Evolutionary conservation across 768 basidiomycete species (phyloP).

Genomic region (Mycena haematopus): DNA sequence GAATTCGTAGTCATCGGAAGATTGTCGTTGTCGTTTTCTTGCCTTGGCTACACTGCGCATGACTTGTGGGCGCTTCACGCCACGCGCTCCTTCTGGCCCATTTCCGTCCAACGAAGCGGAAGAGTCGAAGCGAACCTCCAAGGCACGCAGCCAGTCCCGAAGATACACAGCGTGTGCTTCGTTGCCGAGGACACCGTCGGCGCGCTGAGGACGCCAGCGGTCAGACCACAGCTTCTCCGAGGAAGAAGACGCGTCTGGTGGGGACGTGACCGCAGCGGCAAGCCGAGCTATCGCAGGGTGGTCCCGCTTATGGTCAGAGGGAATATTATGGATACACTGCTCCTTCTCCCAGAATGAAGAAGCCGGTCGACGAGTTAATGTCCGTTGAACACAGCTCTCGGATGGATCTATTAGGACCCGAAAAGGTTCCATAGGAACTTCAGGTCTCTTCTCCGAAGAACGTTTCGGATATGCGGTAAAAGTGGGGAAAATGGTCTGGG

Average conservation of each 20-base stretch:
- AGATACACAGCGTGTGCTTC: conserved; percentile 72
- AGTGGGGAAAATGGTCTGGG: neutral
- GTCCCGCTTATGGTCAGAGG: conserved; percentile 39
- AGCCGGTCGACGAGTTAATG: conserved; percentile 8
- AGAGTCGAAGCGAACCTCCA: conserved; percentile 61
- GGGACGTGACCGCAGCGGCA: conserved; percentile 30
- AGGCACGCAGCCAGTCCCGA: conserved; percentile 79
- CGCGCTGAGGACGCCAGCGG: conserved; percentile 76
- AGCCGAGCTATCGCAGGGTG: conserved; percentile 62
- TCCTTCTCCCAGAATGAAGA: conserved; percentile 22
- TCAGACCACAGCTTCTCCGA: conserved; percentile 68
- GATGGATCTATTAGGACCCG: neutral
- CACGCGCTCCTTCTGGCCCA: conserved; percentile 39
- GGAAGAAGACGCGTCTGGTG: conserved; percentile 30
- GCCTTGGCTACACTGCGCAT: conserved; percentile 57
- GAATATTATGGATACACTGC: conserved; percentile 35
- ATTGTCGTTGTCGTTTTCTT: conserved; percentile 56
- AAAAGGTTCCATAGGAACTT: neutral
- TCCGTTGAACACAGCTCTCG: neutral
- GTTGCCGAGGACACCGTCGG: conserved; percentile 82
- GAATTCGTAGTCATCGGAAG: conserved; percentile 50
- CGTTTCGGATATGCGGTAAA: conserved; percentile 14
- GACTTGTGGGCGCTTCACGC: conserved; percentile 64
- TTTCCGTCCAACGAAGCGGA: conserved; percentile 30
- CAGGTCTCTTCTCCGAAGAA: neutral